These are phyloP conservation scores for Fomitopsis pulvina DNA, from an alignment of 768 basidiomycete species.

Conservation along the genomic window DNA sequence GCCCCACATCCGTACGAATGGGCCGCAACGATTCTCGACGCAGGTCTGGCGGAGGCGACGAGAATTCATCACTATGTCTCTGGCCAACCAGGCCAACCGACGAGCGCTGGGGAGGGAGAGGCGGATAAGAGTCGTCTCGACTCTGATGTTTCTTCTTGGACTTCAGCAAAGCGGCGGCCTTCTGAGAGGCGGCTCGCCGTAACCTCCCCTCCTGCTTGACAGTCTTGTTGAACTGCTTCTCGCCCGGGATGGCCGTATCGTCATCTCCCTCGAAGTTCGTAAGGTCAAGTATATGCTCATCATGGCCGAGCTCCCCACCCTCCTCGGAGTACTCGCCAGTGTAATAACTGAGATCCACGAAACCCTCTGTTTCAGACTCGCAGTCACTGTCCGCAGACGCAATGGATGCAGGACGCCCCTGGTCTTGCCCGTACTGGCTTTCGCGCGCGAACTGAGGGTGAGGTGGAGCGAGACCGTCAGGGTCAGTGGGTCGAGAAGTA, in stretches of 20 bases:
- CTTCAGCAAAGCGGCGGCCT: background rate
- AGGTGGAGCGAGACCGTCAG: slow-evolving; percentile 28
- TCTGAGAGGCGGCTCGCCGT: slow-evolving; percentile 34
- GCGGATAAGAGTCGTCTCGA: background rate
- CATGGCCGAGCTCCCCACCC: slow-evolving; percentile 33
- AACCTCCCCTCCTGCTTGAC: slow-evolving; percentile 57
- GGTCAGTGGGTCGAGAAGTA: background rate
- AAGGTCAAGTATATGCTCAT: slow-evolving; percentile 52
- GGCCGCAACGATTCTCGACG: background rate
- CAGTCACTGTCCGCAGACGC: slow-evolving; percentile 26
- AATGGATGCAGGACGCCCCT: slow-evolving; percentile 2
- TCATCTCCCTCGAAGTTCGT: slow-evolving; percentile 79
- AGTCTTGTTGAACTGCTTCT: slow-evolving; percentile 41
- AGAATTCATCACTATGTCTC: background rate
- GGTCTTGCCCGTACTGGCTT: background rate
- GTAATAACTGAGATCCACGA: slow-evolving; percentile 39
- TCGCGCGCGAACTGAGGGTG: slow-evolving; percentile 16
- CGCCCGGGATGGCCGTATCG: slow-evolving; percentile 50
- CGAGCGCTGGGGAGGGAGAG: background rate
- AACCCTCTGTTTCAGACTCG: slow-evolving; percentile 18
- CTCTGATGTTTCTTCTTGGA: background rate
- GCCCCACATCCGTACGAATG: background rate
- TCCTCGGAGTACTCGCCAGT: slow-evolving; percentile 29
- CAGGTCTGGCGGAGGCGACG: background rate
- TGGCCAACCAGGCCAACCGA: background rate